Conservation (phyloP, 73 alveolate species). For the Symbiodinium natans region DNA sequence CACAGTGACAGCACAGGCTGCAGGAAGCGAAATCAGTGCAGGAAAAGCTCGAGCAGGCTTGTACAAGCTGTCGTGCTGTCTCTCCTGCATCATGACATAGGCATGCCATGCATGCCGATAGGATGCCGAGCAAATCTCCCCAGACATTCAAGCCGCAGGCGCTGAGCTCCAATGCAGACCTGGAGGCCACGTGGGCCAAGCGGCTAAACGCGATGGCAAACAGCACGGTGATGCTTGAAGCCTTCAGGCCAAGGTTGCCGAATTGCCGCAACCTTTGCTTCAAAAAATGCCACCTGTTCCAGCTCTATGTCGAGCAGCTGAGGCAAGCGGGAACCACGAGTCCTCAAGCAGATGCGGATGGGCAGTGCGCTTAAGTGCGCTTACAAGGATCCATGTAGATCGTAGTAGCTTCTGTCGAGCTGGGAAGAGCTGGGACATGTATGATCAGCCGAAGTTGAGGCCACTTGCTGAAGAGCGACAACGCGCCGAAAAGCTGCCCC, state of each 20-base stretch:
- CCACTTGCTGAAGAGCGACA: not conserved
- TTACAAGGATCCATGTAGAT: too few relatives aligned
- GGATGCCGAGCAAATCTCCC: too few relatives aligned
- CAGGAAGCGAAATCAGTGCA: not conserved
- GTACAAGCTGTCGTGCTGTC: not conserved
- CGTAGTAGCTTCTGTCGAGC: too few relatives aligned
- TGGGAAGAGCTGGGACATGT: not conserved
- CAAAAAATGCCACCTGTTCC: too few relatives aligned
- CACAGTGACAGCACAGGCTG: not conserved
- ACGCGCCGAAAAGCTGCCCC: not conserved
- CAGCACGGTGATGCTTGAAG: not conserved
- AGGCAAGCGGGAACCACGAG: not conserved
- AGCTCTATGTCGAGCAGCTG: too few relatives aligned
- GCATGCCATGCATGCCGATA: too few relatives aligned
- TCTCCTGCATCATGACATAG: not conserved
- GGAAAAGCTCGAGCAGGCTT: not conserved
- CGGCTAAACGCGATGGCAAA: too few relatives aligned
- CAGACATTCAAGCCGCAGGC: not conserved
- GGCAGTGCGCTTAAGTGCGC: too few relatives aligned
- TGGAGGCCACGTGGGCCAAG: conserved; percentile 4
- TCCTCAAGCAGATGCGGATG: too few relatives aligned
- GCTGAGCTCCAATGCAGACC: not conserved
- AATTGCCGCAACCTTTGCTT: not conserved
- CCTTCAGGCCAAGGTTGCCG: not conserved
- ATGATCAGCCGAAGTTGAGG: too few relatives aligned